Evolutionary conservation across 176 grass and related monocot species (phyloP), one percentile per base, ranked within the genome.

Genomic region (Triticum urartu): DNA sequence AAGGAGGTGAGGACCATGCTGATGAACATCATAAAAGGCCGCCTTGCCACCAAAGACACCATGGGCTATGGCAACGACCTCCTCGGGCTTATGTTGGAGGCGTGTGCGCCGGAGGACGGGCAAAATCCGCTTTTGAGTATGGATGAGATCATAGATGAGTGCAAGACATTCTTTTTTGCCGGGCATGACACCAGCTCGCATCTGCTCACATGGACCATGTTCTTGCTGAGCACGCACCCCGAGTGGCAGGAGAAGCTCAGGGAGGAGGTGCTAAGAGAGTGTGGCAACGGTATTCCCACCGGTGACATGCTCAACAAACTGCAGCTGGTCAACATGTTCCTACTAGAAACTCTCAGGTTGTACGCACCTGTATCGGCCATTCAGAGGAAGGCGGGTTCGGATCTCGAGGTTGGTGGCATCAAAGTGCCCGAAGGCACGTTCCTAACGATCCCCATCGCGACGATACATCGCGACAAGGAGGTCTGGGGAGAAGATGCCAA

Each of bases 161-260:
- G 88, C 88, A 93, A 93, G 85, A 93, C 88, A 0, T 93, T 93
- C 85, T 93, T 85, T 72, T 88, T 93, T 24, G 91, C 88, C 0
- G 91, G 91, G 59, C 86, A 93, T 9, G 91, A 93, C 58, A 90
- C 88, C 33, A 93, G 83, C 64, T 82, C 91, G 11, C 79, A 88
- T 54, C 69, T 82, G 5, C 88, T 93, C 50, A 86, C 79, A 6
- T 93, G 91, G 91, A 38, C 39, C 22, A 89, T 86, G 67, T 89
- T 91, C 79, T 13, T 93, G 20, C 43, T 93, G 2, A 88, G 92
- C 75, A 88, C 83, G 45, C 86, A 90, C 67, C 83, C 35, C 0
- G 79, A 93, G 0, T 93, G 92, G 92, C 89, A 87, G 54, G 62
- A 81, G 3, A 89, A 43, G 86, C 75, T 93, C 20, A 26, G 92